Base-by-base conservation (phyloP, 2,329 filamentous ascomycete species). In the Hypoxylon sp. region DNA sequence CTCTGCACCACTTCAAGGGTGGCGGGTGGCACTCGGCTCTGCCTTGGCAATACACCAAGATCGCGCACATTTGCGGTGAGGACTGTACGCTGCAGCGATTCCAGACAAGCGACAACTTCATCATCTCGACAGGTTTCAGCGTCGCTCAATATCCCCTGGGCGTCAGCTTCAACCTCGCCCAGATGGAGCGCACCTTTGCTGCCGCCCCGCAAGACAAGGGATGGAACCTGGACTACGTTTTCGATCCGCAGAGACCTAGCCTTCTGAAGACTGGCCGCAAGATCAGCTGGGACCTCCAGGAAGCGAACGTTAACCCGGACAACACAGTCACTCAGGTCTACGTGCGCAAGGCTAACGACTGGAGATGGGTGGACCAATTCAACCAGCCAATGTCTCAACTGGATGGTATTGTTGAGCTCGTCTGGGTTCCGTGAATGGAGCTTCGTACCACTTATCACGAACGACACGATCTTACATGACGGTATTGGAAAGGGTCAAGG, bases 1-100 rank as follows among this genome's bases (percentile, higher is more conserved):
- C 83, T 6, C 77, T 88, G 18, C 85, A 88, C 71, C 85, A 88
- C 74, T 88, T 85, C 77, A 85, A 85, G 66, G 83, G 83, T 42
- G 81, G 82, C 38, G 79, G 81, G 52, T 86, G 83, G 83, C 82
- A 85, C 70, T 68, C 72, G 18, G 81, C 81, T 27, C 75, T 78
- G 54, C 83, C 86, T 46, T 79, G 79, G 66, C 80, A 84, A 60
- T 80, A 85, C 69, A 79, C 81, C 64, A 81, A 83, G 66, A 77
- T 87, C 24, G 79, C 84, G 5, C 79, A 84, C 55, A 76, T 84
- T 11, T 88, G 85, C 63, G 85, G 85, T 26, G 81, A 83, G 69
- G 83, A 86, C 61, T 87, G 85, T 69, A 79, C 81, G 18, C 72
- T 88, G 53, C 80, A 83, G 65, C 80, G 85, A 33, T 87, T 85